Evolutionary conservation across 257 asterid genomes (phyloP), one percentile per base, ranked within the genome.

Genomic region (Catharanthus roseus): DNA sequence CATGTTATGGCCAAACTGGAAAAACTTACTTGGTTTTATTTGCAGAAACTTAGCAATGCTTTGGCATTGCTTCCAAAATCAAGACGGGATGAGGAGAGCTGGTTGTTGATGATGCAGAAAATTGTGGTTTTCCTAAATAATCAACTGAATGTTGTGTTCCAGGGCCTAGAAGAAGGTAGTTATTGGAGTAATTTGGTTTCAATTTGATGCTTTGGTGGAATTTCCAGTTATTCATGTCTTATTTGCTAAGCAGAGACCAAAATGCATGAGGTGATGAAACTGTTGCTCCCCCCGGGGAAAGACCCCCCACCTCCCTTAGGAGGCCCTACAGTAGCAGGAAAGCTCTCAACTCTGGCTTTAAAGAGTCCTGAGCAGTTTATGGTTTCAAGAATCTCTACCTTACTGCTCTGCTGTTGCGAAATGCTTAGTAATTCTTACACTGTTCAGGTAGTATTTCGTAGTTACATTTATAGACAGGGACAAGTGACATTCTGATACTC

Each of bases 151-250:
- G 90, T 85, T 61, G 89, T 85, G 49, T 89, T 95, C 69, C 93
- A 86, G 83, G 90, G 96, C 76, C 85, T 88, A 73, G 96, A 95
- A 82, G 90, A 87, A 86, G 99, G 99, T 89, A 83, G n/a, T 44
- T 53, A 16, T 29, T 10, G 45, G 71, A 54, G 72, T 57, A 65
- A 61, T 69, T 73, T 62, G 75, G 65, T 42, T 56, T 58, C 34
- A 70, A 56, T n/a, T 77, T 68, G 68, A 73, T 78, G 71, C 57
- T 72, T 79, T 74, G 38, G 44, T 72, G 67, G 63, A 16, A 45
- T 57, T 81, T 62, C 69, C 83, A 73, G 39, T 31, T 69, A 50
- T 58, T 62, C 41, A 75, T 75, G 56, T 29, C 65, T 16, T 13
- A 28, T 28, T 69, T 53, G 16, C 33, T 15, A 39, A 34, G 74